A percentile compares a stretch with the other conserved stretches of the same genome.
Evolutionary conservation across 352 stramenopile species (phyloP).

Genomic region (Globisporangium cylindrosporum): DNA sequence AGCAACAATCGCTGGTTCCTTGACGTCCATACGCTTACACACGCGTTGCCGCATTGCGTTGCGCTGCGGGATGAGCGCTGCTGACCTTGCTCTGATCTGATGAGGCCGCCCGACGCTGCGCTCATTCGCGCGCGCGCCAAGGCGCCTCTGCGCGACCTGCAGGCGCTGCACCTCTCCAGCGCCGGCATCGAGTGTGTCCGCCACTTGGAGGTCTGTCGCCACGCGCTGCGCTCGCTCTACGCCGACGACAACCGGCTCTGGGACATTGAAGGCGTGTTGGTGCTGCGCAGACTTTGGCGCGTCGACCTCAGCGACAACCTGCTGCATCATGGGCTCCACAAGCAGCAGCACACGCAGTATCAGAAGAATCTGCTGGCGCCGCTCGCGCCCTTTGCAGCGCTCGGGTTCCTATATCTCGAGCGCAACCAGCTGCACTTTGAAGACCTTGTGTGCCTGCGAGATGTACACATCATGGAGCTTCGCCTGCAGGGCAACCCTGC

Average conservation of each 20-base stretch:
- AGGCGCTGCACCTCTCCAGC: conserved; percentile 52
- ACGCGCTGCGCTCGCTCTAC: conserved; percentile 49
- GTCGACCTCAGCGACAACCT: conserved; percentile 51
- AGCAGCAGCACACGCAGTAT: conserved; percentile 10
- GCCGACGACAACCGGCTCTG: conserved; percentile 45
- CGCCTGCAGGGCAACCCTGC: conserved; percentile 34
- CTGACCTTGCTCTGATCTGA: conserved; percentile 10
- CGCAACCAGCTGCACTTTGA: conserved; percentile 42
- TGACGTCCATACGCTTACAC: conserved; percentile 3
- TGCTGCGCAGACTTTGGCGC: conserved; percentile 45
- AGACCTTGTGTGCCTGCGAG: conserved; percentile 51
- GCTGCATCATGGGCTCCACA: conserved; percentile 22
- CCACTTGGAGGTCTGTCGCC: conserved; percentile 38
- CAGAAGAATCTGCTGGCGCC: conserved; percentile 12
- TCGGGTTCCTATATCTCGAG: conserved; percentile 61
- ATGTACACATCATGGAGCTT: conserved; percentile 58
- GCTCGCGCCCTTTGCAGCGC: conserved; percentile 40
- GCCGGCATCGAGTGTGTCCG: conserved; percentile 50
- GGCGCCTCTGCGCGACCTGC: conserved; percentile 37
- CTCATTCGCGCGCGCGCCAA: conserved; percentile 55
- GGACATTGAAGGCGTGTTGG: conserved; percentile 34
- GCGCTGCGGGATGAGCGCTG: not conserved
- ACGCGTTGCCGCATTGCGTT: not conserved
- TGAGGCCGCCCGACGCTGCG: conserved; percentile 40
- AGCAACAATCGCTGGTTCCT: not conserved